A percentile compares a stretch with the other conserved stretches of the same genome.
phyloP scores from a whole-genome alignment of 495 filamentous ascomycete genomes.

The Aspergillus ellipticus region DNA sequence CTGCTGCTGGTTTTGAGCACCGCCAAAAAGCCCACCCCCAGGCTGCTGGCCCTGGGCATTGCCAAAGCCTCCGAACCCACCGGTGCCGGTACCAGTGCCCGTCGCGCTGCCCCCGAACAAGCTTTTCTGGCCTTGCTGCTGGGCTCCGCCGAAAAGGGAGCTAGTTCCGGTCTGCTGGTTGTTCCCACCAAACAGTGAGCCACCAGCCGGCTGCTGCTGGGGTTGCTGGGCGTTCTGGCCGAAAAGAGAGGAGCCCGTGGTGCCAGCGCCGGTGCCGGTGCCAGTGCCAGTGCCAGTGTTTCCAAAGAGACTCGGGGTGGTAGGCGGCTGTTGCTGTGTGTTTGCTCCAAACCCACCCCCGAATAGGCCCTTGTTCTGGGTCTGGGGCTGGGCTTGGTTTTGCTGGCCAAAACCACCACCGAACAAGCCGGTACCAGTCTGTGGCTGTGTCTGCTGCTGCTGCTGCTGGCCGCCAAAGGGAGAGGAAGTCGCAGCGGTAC shows the following conservation, averaged over 20 bases:
- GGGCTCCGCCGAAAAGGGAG: conserved; percentile 34
- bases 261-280: conserved; percentile 24
- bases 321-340: conserved; percentile 34
- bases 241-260: conserved; percentile 37
- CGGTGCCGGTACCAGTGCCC: conserved; percentile 18
- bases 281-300: conserved; percentile 18
- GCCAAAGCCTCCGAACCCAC: conserved; percentile 27
- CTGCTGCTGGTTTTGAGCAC: conserved; percentile 33
- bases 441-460: conserved; percentile 30
- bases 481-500: conserved; percentile 30
- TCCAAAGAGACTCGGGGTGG: conserved; percentile 42
- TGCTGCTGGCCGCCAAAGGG: conserved; percentile 35
- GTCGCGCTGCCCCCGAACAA: conserved; percentile 28
- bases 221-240: conserved; percentile 32
- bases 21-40: conserved; percentile 48
- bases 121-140: conserved; percentile 42
- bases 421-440: conserved; percentile 30
- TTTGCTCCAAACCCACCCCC: conserved; percentile 38
- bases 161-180: conserved; percentile 29
- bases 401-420: conserved; percentile 44
- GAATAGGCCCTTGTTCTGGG: conserved; percentile 39
- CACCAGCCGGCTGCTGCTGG: conserved; percentile 38
- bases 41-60: conserved; percentile 26
- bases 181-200: conserved; percentile 44
- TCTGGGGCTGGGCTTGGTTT: conserved; percentile 38